These are phyloP conservation scores for Microcyclosporella mali DNA, from an alignment of 2,329 filamentous ascomycete species.

Conservation along the genomic window DNA sequence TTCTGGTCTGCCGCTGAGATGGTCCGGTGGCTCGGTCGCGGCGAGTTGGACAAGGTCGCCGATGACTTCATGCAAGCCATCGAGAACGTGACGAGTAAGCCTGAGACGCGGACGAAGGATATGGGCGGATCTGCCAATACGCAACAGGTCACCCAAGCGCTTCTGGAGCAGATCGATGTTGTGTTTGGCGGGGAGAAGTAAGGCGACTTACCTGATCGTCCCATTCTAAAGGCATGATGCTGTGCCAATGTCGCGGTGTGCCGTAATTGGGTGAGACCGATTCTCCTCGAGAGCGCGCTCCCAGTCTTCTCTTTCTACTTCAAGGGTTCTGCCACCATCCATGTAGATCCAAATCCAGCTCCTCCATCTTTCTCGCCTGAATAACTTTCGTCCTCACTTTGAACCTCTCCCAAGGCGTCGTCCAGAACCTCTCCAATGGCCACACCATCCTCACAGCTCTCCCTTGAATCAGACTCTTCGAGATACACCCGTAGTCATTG, in stretches of 20 bases:
- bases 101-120: constrained; percentile 51
- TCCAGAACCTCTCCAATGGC: constrained; percentile 56
- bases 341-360: not conserved
- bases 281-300: too few relatives aligned
- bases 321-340: constrained; percentile 9
- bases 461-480: constrained; percentile 65
- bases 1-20: constrained; percentile 68
- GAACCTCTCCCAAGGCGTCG: constrained; percentile 48
- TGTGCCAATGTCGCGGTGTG: too few relatives aligned
- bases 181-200: constrained; percentile 29
- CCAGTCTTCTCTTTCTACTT: constrained; percentile 3
- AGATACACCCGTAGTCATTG: constrained; percentile 74
- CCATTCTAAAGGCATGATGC: too few relatives aligned
- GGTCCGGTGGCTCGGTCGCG: constrained; percentile 55
- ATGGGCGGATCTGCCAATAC: constrained; percentile 54
- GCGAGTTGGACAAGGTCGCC: constrained; percentile 47
- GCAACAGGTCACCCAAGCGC: constrained; percentile 53
- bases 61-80: constrained; percentile 53
- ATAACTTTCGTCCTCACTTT: constrained; percentile 37
- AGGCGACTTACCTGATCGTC: not conserved
- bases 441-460: constrained; percentile 66
- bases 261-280: too few relatives aligned
- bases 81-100: constrained; percentile 52
- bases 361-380: constrained; percentile 22
- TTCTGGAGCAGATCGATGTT: constrained; percentile 47